Evolutionary conservation across 2,329 filamentous ascomycete species (phyloP).

Genomic region (Colletotrichum sp.): DNA sequence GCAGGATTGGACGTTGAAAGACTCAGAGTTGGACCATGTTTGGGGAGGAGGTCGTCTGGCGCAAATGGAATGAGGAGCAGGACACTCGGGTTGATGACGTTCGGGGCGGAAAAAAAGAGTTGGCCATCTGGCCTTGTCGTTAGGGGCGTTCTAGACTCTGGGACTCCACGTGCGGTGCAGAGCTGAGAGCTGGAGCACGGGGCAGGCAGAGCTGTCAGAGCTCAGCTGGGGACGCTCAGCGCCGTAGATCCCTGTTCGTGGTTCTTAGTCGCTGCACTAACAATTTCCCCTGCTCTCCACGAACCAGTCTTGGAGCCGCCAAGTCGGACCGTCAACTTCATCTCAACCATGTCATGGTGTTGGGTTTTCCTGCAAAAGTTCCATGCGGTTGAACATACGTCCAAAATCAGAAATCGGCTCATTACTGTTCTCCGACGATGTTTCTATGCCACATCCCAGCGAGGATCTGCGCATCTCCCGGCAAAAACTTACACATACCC

Average conservation of each 20-base stretch:
- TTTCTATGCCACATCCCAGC: not conserved
- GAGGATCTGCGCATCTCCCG: not conserved
- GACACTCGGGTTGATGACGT: slow-evolving; percentile 2
- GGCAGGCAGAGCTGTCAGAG: not conserved
- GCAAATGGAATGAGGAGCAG: not conserved
- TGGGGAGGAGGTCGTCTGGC: not conserved
- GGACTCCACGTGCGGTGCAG: not conserved
- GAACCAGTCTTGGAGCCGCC: not conserved
- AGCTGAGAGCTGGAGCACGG: slow-evolving; percentile 17
- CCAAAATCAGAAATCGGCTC: not conserved
- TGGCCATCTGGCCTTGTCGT: slow-evolving; percentile 15
- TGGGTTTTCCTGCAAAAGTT: not conserved
- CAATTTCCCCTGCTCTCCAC: not conserved
- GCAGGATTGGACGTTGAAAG: not conserved
- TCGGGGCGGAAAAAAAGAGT: slow-evolving; percentile 11
- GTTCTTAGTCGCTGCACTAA: not conserved
- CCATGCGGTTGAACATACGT: not conserved
- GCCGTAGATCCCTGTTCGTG: not conserved
- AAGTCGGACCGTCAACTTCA: not conserved
- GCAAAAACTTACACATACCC: not conserved
- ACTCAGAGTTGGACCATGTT: not conserved
- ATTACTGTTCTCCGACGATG: not conserved
- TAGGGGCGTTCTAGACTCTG: not conserved
- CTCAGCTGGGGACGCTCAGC: not conserved
- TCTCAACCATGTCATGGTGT: not conserved